A percentile compares a stretch with the other conserved stretches of the same genome.
Evolutionary conservation across 345 rosid genomes (phyloP).

Genomic region (Populus deltoides): DNA sequence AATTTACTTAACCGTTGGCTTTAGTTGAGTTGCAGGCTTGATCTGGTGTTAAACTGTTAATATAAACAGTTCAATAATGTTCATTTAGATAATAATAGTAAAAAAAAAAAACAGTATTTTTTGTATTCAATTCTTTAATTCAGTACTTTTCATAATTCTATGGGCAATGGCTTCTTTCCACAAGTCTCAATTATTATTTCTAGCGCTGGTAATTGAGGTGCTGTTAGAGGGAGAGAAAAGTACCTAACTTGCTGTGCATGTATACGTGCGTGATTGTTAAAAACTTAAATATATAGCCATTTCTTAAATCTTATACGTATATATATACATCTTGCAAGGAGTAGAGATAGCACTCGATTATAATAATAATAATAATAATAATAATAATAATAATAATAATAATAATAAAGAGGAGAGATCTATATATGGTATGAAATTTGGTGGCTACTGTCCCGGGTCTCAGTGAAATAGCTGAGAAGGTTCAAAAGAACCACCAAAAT

Average conservation of each 20-base stretch:
- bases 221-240: neutral
- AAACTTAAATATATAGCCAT: neutral
- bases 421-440: neutral
- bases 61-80: neutral
- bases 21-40: neutral
- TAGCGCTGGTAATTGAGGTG: neutral
- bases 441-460: neutral
- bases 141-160: neutral
- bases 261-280: neutral
- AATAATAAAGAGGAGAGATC: neutral
- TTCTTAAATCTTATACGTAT: neutral
- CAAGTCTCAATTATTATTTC: neutral
- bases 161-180: neutral
- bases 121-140: neutral
- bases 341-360: neutral
- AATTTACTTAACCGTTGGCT: neutral
- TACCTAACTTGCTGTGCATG: neutral
- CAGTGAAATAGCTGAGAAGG: neutral
- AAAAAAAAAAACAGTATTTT: too few relatives aligned
- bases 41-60: slow-evolving; percentile 8
- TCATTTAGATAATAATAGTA: neutral
- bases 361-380: too few relatives aligned
- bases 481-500: too few relatives aligned
- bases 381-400: too few relatives aligned
- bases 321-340: neutral